Base-by-base conservation (phyloP, 495 filamentous ascomycete genomes). In the Trichocladium uniseriatum region DNA sequence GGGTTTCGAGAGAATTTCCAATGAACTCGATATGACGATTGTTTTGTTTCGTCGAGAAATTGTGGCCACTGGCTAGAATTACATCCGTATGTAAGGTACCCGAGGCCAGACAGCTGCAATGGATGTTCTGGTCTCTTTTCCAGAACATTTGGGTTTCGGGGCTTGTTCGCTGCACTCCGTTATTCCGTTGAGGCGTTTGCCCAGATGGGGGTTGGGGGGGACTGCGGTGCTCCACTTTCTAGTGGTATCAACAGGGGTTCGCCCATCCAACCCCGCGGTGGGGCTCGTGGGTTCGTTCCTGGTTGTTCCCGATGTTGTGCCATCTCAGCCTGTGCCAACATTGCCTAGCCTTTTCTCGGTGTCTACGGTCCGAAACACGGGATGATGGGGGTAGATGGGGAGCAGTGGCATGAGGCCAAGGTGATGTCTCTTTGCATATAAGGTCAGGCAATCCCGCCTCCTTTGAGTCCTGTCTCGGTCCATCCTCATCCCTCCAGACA, bases 341-440 rank as follows among this genome's bases (percentile, higher is more conserved):
- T 8, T 27, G 64, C 62, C 62, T 55, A 63, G 60, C 60, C 59
- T 65, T 59, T 65, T 66, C 60, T 69, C 71, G 69, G 71, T 68
- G 60, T 67, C 61, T 60, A 67, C 68, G 71, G 64, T 71, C 69
- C 69, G 69, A 67, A 61, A 60, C 63, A 61, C 64, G 24, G 24
- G 24, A 27, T 27, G 40, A 40, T n/a, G n/a, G n/a, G 65, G 69
- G 62, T 69, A 62, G 70, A 66, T 62, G 57, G 63, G 67, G 47
- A 38, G 57, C 47, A 64, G 60, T 59, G 58, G 51, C 48, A 48
- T 64, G 52, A 59, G 57, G 58, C 56, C 18, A 38, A 34, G 22
- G 43, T 47, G 48, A 48, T 48, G 51, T 29, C 18, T 38, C 21
- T 32, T 41, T 21, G 41, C 48, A 53, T 66, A 63, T 63, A 62